Conservation (phyloP, 805 yeast species). For the Candida taoyuanica region DNA sequence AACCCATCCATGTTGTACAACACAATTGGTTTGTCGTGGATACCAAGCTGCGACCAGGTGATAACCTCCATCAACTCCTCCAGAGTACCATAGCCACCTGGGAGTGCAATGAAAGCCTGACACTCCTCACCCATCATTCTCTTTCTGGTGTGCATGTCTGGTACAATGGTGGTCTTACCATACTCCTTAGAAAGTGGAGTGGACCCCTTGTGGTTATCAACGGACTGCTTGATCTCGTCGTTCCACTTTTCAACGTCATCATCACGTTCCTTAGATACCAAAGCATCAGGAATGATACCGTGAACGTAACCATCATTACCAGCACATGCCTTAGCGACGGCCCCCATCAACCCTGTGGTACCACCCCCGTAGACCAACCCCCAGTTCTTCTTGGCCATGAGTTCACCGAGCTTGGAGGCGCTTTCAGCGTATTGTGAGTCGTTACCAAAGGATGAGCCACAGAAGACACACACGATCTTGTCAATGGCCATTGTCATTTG, state of each 20-base stretch:
- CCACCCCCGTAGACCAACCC: slow-evolving; percentile 90
- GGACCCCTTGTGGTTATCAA: slow-evolving; percentile 59
- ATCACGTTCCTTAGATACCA: slow-evolving; percentile 68
- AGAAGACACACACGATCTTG: slow-evolving; percentile 68
- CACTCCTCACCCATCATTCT: slow-evolving; percentile 81
- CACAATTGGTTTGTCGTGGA: slow-evolving; percentile 77
- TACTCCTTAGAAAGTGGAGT: slow-evolving; percentile 54
- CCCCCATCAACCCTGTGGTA: slow-evolving; percentile 79
- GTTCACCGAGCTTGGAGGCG: slow-evolving; percentile 57
- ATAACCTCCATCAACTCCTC: slow-evolving; percentile 88
- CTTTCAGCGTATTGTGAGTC: slow-evolving; percentile 42
- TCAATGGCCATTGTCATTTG: slow-evolving; percentile 13
- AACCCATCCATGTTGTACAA: slow-evolving; percentile 76
- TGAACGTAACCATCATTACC: slow-evolving; percentile 62
- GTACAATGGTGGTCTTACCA: slow-evolving; percentile 76
- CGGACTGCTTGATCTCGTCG: slow-evolving; percentile 43
- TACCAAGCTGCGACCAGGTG: slow-evolving; percentile 88
- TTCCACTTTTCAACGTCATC: slow-evolving; percentile 39
- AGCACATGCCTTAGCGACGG: slow-evolving; percentile 53
- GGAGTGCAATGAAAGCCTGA: slow-evolving; percentile 83
- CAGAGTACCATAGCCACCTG: slow-evolving; percentile 89
- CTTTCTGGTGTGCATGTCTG: slow-evolving; percentile 88
- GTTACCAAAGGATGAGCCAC: slow-evolving; percentile 78
- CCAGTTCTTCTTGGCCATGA: slow-evolving; percentile 56
- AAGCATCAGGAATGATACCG: slow-evolving; percentile 83